Conservation (phyloP, 805 yeast species). For the Blastobotrys terrestris region DNA sequence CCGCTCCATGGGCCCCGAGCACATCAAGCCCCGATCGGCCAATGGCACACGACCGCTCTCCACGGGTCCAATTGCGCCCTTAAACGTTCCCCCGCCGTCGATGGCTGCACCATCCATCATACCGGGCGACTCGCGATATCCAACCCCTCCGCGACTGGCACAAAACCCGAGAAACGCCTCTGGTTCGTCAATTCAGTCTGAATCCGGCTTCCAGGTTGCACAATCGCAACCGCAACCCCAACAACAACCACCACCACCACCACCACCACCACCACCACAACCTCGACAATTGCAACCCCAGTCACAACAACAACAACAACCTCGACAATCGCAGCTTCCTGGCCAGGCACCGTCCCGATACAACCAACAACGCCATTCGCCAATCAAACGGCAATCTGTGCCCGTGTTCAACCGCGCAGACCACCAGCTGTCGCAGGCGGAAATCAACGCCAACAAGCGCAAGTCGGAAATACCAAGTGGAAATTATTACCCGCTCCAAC, state of each 20-base stretch:
- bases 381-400: slow-evolving; percentile 7
- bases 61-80: background rate
- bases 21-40: too few species aligned
- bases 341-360: slow-evolving; percentile 1
- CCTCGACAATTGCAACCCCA: background rate
- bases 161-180: background rate
- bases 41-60: background rate
- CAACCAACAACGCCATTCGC: slow-evolving; percentile 1
- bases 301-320: background rate
- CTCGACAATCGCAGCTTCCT: background rate
- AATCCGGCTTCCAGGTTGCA: slow-evolving; percentile 1
- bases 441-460: background rate
- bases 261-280: background rate
- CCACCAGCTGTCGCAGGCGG: background rate
- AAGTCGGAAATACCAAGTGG: background rate
- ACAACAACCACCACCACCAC: background rate
- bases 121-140: background rate
- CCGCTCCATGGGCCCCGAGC: too few species aligned
- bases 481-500: background rate
- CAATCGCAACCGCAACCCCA: background rate
- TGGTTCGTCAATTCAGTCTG: background rate
- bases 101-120: background rate
- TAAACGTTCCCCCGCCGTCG: background rate
- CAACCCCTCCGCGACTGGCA: background rate
- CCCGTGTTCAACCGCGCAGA: slow-evolving; percentile 4